Base-by-base conservation (phyloP, 768 basidiomycete genomes). In the Naganishia antarctica region DNA sequence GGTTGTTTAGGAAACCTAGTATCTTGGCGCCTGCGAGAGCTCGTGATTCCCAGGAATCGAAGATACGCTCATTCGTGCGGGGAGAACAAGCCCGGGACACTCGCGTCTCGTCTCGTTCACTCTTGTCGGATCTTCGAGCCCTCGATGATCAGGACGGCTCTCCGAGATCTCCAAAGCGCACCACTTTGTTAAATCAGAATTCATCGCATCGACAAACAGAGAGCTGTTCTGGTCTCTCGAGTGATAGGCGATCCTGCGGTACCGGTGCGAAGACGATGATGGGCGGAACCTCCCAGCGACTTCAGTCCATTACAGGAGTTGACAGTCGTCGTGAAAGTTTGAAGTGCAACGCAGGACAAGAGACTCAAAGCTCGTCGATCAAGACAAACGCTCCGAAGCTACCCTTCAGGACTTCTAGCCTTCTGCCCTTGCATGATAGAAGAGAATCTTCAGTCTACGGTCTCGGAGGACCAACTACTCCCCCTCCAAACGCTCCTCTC, bases 401-500 rank as follows among this genome's bases (percentile, higher is more conserved):
- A 32, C 53, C 37, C 13, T 9, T 29, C 37, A 57, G 34, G 34
- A 26, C 32, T 26, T 57, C 53, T 57, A 40, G 34, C 16, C 23
- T 57, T 34, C 21, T 41, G 37, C 53, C 53, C 40, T 11, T 57
- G 34, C 34, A 57, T 16, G n/a, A 41, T 37, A 37, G 53, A 6
- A 21, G 53, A 26, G 53, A 57, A 57, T 57, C 53, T 4, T 57
- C 53, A 13, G 53, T 57, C 4, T 57, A 57, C 23, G 23, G 37
- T 18, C 3, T 26, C 2, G 53, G 37, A 3, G 53, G 53, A 25
- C 53, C 53, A 23, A 26, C 26, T n/a, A 57, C 53, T 3, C 53
- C 53, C 9, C 53, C 53, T 23, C 53, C 53, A n/a, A 57, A 6
- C 13, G 40, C 34, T 41, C 53, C 53, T 2, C 37, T 57, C 9